phyloP scores from a whole-genome alignment of 805 yeast genomes.

The Candida wancherniae region DNA sequence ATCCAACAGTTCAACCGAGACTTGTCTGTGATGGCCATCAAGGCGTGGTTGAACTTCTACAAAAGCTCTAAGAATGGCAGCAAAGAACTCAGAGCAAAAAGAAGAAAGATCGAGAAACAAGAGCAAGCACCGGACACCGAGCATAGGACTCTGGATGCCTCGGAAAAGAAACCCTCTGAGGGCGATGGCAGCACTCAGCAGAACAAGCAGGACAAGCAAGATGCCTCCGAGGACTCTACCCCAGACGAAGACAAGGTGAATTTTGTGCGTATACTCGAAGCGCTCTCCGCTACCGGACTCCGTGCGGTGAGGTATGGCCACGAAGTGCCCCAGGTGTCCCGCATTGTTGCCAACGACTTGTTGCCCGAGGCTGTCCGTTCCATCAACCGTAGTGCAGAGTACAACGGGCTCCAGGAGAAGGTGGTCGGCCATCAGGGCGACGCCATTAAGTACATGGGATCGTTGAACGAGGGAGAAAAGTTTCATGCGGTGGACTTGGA shows the following conservation, averaged over 20 bases:
- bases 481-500: constrained; percentile 91
- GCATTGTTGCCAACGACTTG: constrained; percentile 85
- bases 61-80: constrained; percentile 30
- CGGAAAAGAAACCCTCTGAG: background rate
- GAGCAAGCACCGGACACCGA: background rate
- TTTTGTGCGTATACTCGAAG: constrained; percentile 67
- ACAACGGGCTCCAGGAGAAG: constrained; percentile 53
- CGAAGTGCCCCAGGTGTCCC: constrained; percentile 74
- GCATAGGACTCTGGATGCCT: background rate
- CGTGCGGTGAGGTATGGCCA: constrained; percentile 91
- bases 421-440: constrained; percentile 77
- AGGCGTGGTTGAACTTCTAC: constrained; percentile 76
- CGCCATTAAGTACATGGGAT: constrained; percentile 77
- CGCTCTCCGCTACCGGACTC: constrained; percentile 90
- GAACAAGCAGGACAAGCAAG: background rate
- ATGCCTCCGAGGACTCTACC: background rate
- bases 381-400: constrained; percentile 64
- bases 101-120: constrained; percentile 10
- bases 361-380: constrained; percentile 80
- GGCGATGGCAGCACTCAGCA: background rate
- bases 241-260: constrained; percentile 1
- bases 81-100: constrained; percentile 18
- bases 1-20: constrained; percentile 97
- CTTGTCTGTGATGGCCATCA: constrained; percentile 74
- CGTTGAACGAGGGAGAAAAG: constrained; percentile 38